These are phyloP conservation scores for Liquidambar formosana DNA, from an alignment of 164 flowering plant genomes.

Conservation along the genomic window DNA sequence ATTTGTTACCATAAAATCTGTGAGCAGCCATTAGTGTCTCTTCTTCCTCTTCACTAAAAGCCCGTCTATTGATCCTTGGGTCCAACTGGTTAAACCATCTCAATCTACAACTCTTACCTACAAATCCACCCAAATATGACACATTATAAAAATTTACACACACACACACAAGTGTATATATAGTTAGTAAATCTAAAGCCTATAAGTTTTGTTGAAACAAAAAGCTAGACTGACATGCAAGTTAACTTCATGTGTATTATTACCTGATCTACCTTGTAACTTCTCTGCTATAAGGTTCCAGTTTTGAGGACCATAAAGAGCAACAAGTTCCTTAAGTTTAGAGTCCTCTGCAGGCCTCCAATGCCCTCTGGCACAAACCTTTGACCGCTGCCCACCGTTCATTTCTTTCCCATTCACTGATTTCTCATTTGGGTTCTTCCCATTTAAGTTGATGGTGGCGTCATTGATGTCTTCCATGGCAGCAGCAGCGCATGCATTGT, in stretches of 20 bases:
- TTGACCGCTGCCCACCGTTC: conserved; percentile 42
- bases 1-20: conserved; percentile 68
- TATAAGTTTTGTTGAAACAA: too few relatives aligned
- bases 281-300: conserved; percentile 83
- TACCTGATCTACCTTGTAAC: conserved; percentile 76
- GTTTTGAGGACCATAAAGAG: conserved; percentile 75
- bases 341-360: conserved; percentile 80
- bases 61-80: conserved; percentile 72
- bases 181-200: too few relatives aligned
- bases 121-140: background rate
- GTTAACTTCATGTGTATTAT: background rate
- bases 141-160: too few relatives aligned
- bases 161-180: too few relatives aligned
- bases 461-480: conserved; percentile 15
- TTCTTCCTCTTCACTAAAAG: conserved; percentile 75
- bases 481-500: conserved; percentile 6
- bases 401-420: conserved; percentile 25
- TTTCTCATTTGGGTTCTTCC: conserved; percentile 28
- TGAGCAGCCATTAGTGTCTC: conserved; percentile 77
- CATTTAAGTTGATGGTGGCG: conserved; percentile 19
- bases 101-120: conserved; percentile 78
- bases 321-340: conserved; percentile 72
- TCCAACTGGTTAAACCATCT: conserved; percentile 87
- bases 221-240: background rate
- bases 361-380: conserved; percentile 70